Percentiles rank a stretch among this genome's conserved stretches.
Conservation (phyloP, 305 asterid species). For the Withania somnifera region DNA sequence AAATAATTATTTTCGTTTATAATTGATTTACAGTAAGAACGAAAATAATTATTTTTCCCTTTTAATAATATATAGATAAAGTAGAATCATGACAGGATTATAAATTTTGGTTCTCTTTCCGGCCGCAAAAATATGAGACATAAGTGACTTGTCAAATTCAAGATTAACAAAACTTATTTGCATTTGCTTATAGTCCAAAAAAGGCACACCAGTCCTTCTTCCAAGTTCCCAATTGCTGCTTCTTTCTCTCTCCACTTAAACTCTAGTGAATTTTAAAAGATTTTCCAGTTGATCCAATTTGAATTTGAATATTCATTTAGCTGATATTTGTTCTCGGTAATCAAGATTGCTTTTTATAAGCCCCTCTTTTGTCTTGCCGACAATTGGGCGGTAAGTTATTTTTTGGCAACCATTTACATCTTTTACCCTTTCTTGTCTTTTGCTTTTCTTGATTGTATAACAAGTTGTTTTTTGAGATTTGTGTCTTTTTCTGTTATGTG, state of each 20-base stretch:
- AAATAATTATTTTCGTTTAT: too few species aligned
- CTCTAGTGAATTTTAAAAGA: neutral
- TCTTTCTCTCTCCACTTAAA: too few species aligned
- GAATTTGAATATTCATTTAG: too few species aligned
- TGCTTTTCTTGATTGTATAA: constrained; percentile 3
- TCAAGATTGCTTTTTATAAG: neutral
- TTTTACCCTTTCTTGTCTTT: neutral
- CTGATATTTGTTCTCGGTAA: too few species aligned
- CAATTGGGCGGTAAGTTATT: neutral
- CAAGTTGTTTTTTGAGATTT: constrained; percentile 2
- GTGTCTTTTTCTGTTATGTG: constrained; percentile 4
- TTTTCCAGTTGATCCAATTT: neutral
- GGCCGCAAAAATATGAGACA: neutral
- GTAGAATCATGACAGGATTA: neutral
- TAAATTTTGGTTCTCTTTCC: neutral
- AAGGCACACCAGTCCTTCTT: neutral
- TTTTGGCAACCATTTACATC: too few species aligned
- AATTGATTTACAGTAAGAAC: too few species aligned
- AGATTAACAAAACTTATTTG: neutral
- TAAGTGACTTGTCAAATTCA: neutral
- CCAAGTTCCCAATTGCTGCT: neutral
- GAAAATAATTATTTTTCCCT: too few species aligned
- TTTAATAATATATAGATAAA: too few species aligned
- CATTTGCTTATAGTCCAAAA: neutral
- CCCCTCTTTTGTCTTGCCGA: neutral